These are phyloP conservation scores for Kwoniella mangroviensis DNA, from an alignment of 768 basidiomycete species.

Conservation along the genomic window DNA sequence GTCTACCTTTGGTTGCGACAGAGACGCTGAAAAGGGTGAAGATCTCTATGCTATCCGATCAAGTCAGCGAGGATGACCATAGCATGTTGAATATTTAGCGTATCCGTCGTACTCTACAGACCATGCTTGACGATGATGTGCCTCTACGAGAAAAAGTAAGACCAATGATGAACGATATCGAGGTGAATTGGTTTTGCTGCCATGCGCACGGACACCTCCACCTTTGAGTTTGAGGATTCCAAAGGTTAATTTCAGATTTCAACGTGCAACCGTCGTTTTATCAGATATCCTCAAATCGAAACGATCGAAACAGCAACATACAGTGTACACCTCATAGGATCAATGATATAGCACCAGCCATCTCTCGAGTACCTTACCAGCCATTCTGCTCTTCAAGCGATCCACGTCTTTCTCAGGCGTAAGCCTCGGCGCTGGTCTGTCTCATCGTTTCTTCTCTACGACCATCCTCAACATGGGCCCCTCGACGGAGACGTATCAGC, in stretches of 20 bases:
- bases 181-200: too few relatives aligned
- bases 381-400: slow-evolving; percentile 11
- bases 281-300: not conserved
- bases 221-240: not conserved
- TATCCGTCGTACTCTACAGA: too few relatives aligned
- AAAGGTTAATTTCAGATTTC: not conserved
- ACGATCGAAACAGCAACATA: not conserved
- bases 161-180: too few relatives aligned
- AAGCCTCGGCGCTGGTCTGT: slow-evolving; percentile 8
- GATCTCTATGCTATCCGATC: too few relatives aligned
- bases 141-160: too few relatives aligned
- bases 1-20: too few relatives aligned
- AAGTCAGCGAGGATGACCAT: too few relatives aligned
- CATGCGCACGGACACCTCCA: not conserved
- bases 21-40: too few relatives aligned
- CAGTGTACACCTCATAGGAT: not conserved
- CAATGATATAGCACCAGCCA: slow-evolving; percentile 11
- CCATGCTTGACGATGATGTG: too few relatives aligned
- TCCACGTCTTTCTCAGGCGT: not conserved
- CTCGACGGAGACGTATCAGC: slow-evolving; percentile 26
- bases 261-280: not conserved
- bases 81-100: too few relatives aligned
- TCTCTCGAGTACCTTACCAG: slow-evolving; percentile 3
- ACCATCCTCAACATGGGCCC: slow-evolving; percentile 20
- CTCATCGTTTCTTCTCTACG: slow-evolving; percentile 1